Evolutionary conservation across 306 rosid genomes (phyloP).

Genomic region (Gastrolobium villosum): DNA sequence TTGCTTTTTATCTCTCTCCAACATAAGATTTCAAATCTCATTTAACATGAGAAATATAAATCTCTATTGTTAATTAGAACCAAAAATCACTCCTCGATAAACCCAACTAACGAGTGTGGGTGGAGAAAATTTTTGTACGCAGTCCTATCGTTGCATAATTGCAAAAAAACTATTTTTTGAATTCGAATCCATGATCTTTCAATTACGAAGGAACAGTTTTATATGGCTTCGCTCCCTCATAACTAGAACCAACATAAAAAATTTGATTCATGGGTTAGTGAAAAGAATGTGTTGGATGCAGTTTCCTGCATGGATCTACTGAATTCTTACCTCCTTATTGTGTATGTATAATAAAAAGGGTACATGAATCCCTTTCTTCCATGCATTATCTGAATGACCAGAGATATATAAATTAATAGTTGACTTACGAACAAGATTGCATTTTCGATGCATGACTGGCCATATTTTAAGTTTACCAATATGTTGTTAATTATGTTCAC

Average conservation of each 20-base stretch:
- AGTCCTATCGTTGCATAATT: too few species aligned
- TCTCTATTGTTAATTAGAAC: too few species aligned
- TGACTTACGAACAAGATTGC: constrained; percentile 48
- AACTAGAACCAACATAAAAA: not conserved
- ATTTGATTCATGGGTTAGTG: constrained; percentile 6
- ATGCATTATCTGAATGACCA: constrained; percentile 23
- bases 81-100: too few species aligned
- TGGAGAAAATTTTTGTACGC: too few species aligned
- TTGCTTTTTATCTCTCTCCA: too few species aligned
- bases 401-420: constrained; percentile 39
- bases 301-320: constrained; percentile 37
- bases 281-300: constrained; percentile 8
- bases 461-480: constrained; percentile 30
- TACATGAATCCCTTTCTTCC: constrained; percentile 40
- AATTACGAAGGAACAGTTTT: too few species aligned
- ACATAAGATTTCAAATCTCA: too few species aligned
- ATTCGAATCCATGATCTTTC: too few species aligned
- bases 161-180: too few species aligned
- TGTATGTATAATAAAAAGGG: constrained; percentile 7
- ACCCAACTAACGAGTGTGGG: too few species aligned
- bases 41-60: too few species aligned
- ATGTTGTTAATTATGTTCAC: constrained; percentile 51
- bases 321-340: not conserved
- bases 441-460: constrained; percentile 43
- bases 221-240: too few species aligned